Base-by-base conservation (phyloP, 2,329 filamentous ascomycete species). In the Penicillium sp. region DNA sequence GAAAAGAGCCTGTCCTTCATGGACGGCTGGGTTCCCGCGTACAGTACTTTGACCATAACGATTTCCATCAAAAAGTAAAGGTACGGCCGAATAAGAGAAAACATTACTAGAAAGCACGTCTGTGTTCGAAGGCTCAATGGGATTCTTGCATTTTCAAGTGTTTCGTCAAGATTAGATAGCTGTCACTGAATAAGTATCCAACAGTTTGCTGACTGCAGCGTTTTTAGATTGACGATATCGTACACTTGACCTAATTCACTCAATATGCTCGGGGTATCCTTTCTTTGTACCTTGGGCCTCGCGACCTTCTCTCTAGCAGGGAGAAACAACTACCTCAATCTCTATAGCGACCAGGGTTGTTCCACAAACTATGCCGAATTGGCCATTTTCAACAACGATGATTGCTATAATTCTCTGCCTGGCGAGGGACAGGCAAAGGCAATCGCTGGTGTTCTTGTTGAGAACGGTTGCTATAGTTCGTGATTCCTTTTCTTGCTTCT, bases 251-350 rank as follows among this genome's bases (percentile, higher is more conserved):
- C 2, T 7, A 23, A n/a, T 47, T 2, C 18, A 23, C 24, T 47
- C 43, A 33, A 20, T 5, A 49, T 49, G 20, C 21, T 33, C 45
- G 16, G 16, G 14, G n/a, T 26, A n/a, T 38, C 45, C n/a, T 9
- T 45, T n/a, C 9, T 54, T 2, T 45, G 28, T 40, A 24, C 26
- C 16, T 16, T 47, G 1, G 20, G 38, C 9, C 16, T 40, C 5
- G 18, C 52, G 21, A 20, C 43, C 18, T 42, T 47, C 8, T 21
- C 52, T 16, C 21, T 42, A 14, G 45, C 46, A 26, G 45, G 46
- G 12, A 24, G 24, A 16, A 28, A 48, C 24, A 49, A 55, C 18
- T 55, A 55, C 45, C 30, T 55, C 21, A 55, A 49, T 40, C 45
- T 55, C 43, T 49, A 47, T 33, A 38, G 38, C 23, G 26, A 42